A percentile compares a stretch with the other conserved stretches of the same genome.
Conservation (phyloP, 176 grass and related monocot species). For the Triticum timopheevii region DNA sequence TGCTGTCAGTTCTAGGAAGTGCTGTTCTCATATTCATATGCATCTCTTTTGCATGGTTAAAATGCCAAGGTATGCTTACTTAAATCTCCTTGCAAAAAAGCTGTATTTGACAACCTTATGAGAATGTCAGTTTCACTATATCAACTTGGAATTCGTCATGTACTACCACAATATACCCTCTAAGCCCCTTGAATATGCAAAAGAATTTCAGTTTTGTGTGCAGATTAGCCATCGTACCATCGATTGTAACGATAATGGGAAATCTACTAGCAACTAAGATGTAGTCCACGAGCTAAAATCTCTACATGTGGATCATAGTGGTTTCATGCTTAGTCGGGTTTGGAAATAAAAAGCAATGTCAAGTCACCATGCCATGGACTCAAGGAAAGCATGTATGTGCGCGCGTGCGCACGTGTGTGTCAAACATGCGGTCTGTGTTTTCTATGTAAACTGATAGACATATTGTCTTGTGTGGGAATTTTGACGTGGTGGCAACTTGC, state of each 20-base stretch:
- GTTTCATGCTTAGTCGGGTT: neutral
- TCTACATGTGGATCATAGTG: too few relatives aligned
- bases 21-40: neutral
- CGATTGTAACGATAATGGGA: too few relatives aligned
- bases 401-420: too few relatives aligned
- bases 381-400: too few relatives aligned
- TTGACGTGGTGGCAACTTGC: neutral
- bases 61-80: neutral
- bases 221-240: too few relatives aligned
- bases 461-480: neutral
- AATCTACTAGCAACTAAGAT: too few relatives aligned
- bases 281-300: too few relatives aligned
- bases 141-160: neutral
- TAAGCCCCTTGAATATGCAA: neutral
- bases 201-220: too few relatives aligned
- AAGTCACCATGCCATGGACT: too few relatives aligned
- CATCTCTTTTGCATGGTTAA: neutral
- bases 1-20: neutral
- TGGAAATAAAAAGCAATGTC: neutral
- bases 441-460: neutral
- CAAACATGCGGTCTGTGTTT: too few relatives aligned
- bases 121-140: neutral
- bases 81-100: neutral
- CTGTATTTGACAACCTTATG: too few relatives aligned
- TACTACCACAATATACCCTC: neutral